Conservation (phyloP, 108 stramenopile species). For the Mediolabrus comicus region DNA sequence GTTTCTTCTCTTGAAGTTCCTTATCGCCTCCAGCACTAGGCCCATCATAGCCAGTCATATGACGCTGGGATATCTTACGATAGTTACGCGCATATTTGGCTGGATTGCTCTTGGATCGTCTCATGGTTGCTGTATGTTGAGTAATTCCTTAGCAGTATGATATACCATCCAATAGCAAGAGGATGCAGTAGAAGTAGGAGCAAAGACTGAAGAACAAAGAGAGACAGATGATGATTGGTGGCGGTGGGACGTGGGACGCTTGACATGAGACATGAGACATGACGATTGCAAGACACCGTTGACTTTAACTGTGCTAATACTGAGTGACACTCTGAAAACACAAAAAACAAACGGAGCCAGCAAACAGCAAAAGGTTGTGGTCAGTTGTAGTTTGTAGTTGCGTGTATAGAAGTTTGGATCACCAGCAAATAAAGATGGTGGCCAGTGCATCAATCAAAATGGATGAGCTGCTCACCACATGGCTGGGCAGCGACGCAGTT, state of each 20-base stretch:
- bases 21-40: slow-evolving; percentile 17
- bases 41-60: slow-evolving; percentile 71
- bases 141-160: not conserved
- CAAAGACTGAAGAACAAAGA: too few species aligned
- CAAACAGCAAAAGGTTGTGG: not conserved
- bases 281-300: too few species aligned
- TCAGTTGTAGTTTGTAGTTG: too few species aligned
- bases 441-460: slow-evolving; percentile 69
- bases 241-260: too few species aligned
- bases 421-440: slow-evolving; percentile 37
- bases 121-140: slow-evolving; percentile 53
- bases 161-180: too few species aligned
- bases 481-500: slow-evolving; percentile 71
- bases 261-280: too few species aligned
- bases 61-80: slow-evolving; percentile 85
- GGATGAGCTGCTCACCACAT: slow-evolving; percentile 82
- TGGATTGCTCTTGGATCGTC: slow-evolving; percentile 80
- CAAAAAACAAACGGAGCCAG: not conserved
- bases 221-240: too few species aligned
- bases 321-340: too few species aligned
- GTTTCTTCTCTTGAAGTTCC: slow-evolving; percentile 65
- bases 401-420: too few species aligned
- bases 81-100: slow-evolving; percentile 84
- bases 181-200: too few species aligned
- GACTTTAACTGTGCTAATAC: too few species aligned